Conservation (phyloP, 2,329 filamentous ascomycete species). For the Fusarium nanum region DNA sequence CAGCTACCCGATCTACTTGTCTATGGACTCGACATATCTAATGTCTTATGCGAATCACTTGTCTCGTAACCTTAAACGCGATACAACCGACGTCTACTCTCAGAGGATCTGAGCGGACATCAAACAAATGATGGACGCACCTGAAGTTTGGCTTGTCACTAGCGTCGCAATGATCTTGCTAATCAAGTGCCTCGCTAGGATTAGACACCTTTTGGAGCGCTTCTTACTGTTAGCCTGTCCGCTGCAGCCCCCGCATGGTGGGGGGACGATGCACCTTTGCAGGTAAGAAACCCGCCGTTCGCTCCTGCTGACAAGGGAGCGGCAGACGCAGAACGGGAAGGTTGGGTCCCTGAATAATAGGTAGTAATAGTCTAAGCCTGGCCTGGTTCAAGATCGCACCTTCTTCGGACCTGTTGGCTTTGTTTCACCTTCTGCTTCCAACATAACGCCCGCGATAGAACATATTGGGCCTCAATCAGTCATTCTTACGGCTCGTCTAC, state of each 20-base stretch:
- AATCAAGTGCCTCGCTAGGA: conserved; percentile 33
- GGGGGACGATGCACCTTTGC: conserved; percentile 32
- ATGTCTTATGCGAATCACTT: background rate
- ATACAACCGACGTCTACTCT: background rate
- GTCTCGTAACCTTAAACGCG: background rate
- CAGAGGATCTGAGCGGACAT: conserved; percentile 14
- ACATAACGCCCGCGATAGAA: conserved; percentile 7
- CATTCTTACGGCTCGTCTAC: background rate
- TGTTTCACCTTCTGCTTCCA: conserved; percentile 28
- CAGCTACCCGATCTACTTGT: background rate
- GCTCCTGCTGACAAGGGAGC: conserved; percentile 30
- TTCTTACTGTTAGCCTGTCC: conserved; percentile 11
- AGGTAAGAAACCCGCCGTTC: conserved; percentile 26
- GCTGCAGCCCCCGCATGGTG: conserved; percentile 37
- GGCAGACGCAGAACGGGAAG: conserved; percentile 5
- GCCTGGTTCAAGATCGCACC: conserved; percentile 22
- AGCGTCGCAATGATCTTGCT: conserved; percentile 30
- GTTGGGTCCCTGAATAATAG: conserved; percentile 35
- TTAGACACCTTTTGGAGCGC: conserved; percentile 27
- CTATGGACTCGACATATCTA: background rate
- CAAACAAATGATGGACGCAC: background rate
- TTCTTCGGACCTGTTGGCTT: conserved; percentile 10
- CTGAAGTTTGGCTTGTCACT: conserved; percentile 14
- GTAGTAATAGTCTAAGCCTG: conserved; percentile 7
- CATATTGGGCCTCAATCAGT: background rate